Evolutionary conservation across 768 basidiomycete genomes (phyloP), one percentile per base, ranked within the genome.

Genomic region (Podaxis pistillaris): DNA sequence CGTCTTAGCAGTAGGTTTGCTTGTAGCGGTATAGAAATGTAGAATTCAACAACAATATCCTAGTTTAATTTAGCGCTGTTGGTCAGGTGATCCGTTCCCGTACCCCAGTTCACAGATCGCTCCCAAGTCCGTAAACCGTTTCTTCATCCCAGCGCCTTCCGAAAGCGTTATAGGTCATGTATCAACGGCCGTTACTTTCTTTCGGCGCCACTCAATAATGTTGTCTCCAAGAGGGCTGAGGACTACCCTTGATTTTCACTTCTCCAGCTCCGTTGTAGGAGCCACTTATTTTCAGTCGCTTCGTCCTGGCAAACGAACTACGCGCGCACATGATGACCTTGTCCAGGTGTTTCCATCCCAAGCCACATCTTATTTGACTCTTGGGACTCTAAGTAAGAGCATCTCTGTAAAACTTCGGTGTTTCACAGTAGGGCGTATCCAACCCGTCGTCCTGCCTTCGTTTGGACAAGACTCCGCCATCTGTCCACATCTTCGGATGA

Each of bases 361-460:
- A 59, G 58, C 17, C 9, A 6, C 19, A 24, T 50, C 28, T 36
- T 47, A 19, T 33, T 11, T 22, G 15, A 30, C 28, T 33, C 58
- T 41, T 24, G 49, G 33, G 30, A 12, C 12, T n/a, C 13, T 51
- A 5, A 22, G 37, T 15, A 15, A 38, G 44, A 24, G 13, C 6
- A 6, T 6, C 22, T 62, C 61, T 62, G 55, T 12, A 50, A 51
- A 62, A 62, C 30, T 47, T 62, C 61, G 54, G 61, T 50, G 46
- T 49, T 56, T 62, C 46, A 26, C 33, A 56, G n/a, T 24, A 7
- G 24, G 30, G 26, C 15, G 8, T 17, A 9, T 38, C 8, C 28
- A 22, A 56, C 37, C 8, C 17, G 33, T 9, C 22, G 8, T 38
- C 6, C 19, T 28, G 24, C 4, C 41, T 24, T 36, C 60, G 1